phyloP scores from a whole-genome alignment of 148 eudicot species.

The Vaccinium myrtillus region DNA sequence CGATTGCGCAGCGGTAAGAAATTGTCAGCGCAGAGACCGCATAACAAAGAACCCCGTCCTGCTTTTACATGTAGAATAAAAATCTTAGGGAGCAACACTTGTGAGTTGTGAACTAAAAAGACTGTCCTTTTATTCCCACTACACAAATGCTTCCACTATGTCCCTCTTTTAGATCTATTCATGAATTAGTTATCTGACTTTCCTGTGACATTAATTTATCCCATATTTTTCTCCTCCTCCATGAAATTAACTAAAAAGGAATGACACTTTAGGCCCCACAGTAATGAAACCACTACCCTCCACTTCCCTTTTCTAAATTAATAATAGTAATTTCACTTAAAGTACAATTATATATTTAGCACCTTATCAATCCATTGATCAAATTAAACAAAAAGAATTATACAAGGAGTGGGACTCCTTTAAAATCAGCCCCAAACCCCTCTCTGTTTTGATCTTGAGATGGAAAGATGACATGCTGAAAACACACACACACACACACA shows the following conservation, averaged over 20 bases:
- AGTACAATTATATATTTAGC: not conserved
- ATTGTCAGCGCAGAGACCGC: no score
- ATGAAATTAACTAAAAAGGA: not conserved
- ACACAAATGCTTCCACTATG: not conserved
- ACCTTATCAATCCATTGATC: not conserved
- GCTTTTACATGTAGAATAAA: not conserved
- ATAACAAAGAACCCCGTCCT: no score
- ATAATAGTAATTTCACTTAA: not conserved
- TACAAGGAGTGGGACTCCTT: not conserved
- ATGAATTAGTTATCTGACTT: not conserved
- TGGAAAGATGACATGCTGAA: conserved; percentile 10
- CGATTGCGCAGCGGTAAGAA: no score
- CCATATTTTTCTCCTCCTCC: not conserved
- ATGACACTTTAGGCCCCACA: not conserved
- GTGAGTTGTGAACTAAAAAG: no score
- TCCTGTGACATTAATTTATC: not conserved
- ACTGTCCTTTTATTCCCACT: not conserved
- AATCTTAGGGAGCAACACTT: no score
- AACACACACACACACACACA: not conserved
- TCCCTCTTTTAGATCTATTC: not conserved
- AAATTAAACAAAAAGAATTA: not conserved
- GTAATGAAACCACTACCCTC: not conserved
- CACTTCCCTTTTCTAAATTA: not conserved
- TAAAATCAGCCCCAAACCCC: not conserved
- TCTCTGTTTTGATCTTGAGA: not conserved